A percentile compares a stretch with the other conserved stretches of the same genome.
phyloP scores from a whole-genome alignment of 345 rosid species.

The Aquilaria sinensis region DNA sequence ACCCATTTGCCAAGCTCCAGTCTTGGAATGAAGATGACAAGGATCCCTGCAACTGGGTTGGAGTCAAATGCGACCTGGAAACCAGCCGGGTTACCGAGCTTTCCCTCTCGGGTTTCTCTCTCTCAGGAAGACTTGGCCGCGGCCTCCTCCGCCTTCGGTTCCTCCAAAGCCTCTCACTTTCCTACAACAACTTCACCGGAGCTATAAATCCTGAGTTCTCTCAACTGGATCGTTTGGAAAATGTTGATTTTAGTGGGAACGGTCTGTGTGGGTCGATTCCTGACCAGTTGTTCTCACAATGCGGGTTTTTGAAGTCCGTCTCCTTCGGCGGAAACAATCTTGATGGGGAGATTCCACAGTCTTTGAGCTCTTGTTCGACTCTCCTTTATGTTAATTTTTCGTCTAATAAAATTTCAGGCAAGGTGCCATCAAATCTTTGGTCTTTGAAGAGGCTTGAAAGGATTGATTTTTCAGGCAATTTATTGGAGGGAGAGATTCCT shows the following conservation, averaged over 20 bases:
- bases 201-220: slow-evolving; percentile 41
- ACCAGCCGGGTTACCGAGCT: slow-evolving; percentile 52
- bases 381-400: slow-evolving; percentile 53
- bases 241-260: slow-evolving; percentile 57
- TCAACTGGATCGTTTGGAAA: slow-evolving; percentile 34
- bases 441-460: slow-evolving; percentile 40
- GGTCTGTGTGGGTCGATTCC: slow-evolving; percentile 55
- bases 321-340: slow-evolving; percentile 60
- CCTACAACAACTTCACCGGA: slow-evolving; percentile 63
- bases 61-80: slow-evolving; percentile 54
- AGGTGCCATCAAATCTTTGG: slow-evolving; percentile 54
- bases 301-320: slow-evolving; percentile 52
- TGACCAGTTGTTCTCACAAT: slow-evolving; percentile 55
- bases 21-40: slow-evolving; percentile 72
- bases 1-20: slow-evolving; percentile 50
- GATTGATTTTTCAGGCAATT: slow-evolving; percentile 59
- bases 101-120: slow-evolving; percentile 53
- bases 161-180: slow-evolving; percentile 48
- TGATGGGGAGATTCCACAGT: slow-evolving; percentile 49
- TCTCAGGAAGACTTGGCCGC: slow-evolving; percentile 72
- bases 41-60: slow-evolving; percentile 67
- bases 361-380: slow-evolving; percentile 50
- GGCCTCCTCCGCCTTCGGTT: slow-evolving; percentile 57
- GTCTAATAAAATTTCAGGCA: slow-evolving; percentile 56
- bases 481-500: slow-evolving; percentile 50